Evolutionary conservation across 139 green algal species (phyloP), one percentile per base, ranked within the genome.

Genomic region (Micromonas commoda): DNA sequence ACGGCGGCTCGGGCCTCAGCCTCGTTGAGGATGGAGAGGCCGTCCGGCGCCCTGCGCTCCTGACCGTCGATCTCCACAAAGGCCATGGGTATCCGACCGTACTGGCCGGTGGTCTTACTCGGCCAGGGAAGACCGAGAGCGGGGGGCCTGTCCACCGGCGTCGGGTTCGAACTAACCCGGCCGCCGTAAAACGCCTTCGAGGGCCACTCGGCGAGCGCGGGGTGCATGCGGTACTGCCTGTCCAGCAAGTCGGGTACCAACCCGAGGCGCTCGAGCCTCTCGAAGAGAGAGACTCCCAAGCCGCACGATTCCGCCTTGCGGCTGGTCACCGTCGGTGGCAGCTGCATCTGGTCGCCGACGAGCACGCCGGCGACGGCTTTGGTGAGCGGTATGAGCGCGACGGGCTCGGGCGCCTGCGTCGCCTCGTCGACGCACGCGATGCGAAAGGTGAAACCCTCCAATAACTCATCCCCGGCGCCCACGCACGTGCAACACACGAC

Each of bases 361-460:
- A 98, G 85, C 1, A 98, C 88, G 4, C 88, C 88, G 72, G 45
- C 82, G 3, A 78, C 20, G 20, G 57, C 54, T 35, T 64, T 63
- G 5, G 91, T 85, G 54, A 98, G 85, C 0, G 94, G 86, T 31
- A 97, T 90, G 16, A 98, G 81, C 28, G 86, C 86, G 0, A 85
- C 82, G 0, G 94, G 91, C 82, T 97, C 91, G 2, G 91, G 96
- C 16, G 63, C 72, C 82, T 98, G 81, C 16, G 88, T 92, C 35
- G 94, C 94, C 77, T 98, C 94, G 73, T 98, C 94, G 3, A 98
- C 83, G 38, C 97, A 86, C 5, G 96, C 91, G 26, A 93, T 66
- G 26, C 80, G 81, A 88, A 94, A 98, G 4, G 23, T 31, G 24
- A 39, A 54, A 0, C 35, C 80, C 20, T 70, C 35, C 20, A 86